Base-by-base conservation (phyloP, 1,284 basidiomycete genomes). In the Malassezia vespertilionis region DNA sequence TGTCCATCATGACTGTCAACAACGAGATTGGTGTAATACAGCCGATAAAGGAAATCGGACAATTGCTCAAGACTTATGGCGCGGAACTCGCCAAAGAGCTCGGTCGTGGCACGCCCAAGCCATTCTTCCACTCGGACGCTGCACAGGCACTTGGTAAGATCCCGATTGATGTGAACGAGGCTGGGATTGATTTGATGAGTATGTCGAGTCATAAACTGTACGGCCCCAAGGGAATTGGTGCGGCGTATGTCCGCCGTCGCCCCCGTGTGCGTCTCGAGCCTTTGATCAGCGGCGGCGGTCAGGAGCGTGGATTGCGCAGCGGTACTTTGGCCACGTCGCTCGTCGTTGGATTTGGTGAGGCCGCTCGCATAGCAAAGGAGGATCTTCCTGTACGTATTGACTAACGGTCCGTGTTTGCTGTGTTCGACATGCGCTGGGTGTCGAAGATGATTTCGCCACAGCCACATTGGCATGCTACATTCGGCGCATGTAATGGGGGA, bases 11-110 rank as follows among this genome's bases (percentile, higher is more conserved):
- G 93, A 80, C 86, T 3, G 91, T 99, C 54, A 99, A 99, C 76
- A 99, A 99, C 74, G 93, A 99, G 75, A 97, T 90, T 6, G 93
- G 93, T 38, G 90, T 96, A 53, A 93, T 99, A 54, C 93, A 97
- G 71, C 93, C 93, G 1, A 79, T 97, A 54, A 84, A 85, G 70
- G 89, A 96, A 72, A 97, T 99, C 57, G 91, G 90, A 20, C 78
- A 80, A 4, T 78, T 93, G 23, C 72, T 86, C 40, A 76, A 76
- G 62, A 64, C 61, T 24, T 62, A 69, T 41, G 68, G 66, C 20
- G 65, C 80, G 14, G 58, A 82, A 69, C 81, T 84, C 72, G 79
- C 87, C 71, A 80, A 88, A 62, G 53, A 61, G 46, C 42, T 49
- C n/a, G 65, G 64, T 5, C 55, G 58, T 1, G 84, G 86, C 10